Percentiles rank a stretch among this genome's conserved stretches.
Evolutionary conservation across 148 eudicot genomes (phyloP).

Genomic region (Heliamphora exappendiculata): DNA sequence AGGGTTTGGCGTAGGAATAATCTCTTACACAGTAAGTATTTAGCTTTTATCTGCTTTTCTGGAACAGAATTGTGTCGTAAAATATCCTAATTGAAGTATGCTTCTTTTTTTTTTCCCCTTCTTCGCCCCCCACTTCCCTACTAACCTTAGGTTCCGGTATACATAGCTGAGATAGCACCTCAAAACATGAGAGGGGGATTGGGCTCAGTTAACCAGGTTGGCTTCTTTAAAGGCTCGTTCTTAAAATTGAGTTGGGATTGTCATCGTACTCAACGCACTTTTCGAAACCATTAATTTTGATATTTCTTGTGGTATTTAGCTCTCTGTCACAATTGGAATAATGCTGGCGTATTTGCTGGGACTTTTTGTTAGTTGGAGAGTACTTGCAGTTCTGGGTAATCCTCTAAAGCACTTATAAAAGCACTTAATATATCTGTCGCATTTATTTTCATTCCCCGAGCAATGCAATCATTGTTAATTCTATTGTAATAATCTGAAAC

Average conservation of each 20-base stretch:
- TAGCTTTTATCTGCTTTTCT: conserved; percentile 5
- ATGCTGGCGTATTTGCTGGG: conserved; percentile 90
- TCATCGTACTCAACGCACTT: not conserved
- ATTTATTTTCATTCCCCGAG: not conserved
- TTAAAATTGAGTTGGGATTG: not conserved
- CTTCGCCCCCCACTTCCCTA: too few species aligned
- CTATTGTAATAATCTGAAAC: not conserved
- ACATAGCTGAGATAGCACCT: conserved; percentile 95
- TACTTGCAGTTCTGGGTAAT: conserved; percentile 82
- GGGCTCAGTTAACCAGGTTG: conserved; percentile 94
- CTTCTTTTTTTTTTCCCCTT: not conserved
- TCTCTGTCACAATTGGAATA: conserved; percentile 89
- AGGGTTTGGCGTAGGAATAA: conserved; percentile 97
- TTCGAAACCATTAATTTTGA: conserved; percentile 1
- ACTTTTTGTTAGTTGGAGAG: conserved; percentile 79
- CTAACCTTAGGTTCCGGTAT: conserved; percentile 78
- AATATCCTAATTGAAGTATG: not conserved
- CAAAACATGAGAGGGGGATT: conserved; percentile 86
- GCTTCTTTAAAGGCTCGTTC: conserved; percentile 5
- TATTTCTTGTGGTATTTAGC: conserved; percentile 33
- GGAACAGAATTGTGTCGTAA: not conserved
- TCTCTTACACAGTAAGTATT: conserved; percentile 66
- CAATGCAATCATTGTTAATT: not conserved
- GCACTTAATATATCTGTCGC: not conserved
- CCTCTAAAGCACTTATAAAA: not conserved